Evolutionary conservation across 331 rosid species (phyloP).

Genomic region (Telfairia occidentalis): DNA sequence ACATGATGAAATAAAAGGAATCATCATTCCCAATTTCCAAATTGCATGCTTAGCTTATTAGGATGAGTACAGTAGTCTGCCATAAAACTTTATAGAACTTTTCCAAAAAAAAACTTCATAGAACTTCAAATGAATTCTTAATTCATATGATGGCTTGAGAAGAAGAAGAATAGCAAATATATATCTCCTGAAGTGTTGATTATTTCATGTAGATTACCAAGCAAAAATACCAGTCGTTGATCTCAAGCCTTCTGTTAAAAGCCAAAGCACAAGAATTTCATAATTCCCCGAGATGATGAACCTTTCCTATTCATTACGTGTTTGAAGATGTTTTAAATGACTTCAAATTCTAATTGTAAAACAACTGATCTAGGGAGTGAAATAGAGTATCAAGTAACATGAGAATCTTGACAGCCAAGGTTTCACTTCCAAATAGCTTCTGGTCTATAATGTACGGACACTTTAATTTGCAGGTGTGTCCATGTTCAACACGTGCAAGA

Average conservation of each 20-base stretch:
- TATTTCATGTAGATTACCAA: not conserved
- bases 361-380: not conserved
- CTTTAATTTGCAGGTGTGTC: not conserved
- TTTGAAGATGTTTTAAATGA: not conserved
- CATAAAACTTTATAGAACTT: not conserved
- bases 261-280: not conserved
- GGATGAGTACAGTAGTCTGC: not conserved
- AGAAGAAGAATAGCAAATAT: not conserved
- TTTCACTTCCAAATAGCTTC: not conserved
- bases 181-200: not conserved
- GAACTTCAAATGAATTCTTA: not conserved
- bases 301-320: not conserved
- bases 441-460: not conserved
- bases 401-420: not conserved
- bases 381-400: not conserved
- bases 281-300: not conserved
- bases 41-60: not conserved
- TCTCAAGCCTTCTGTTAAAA: not conserved
- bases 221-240: not conserved
- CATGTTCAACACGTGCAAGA: not conserved
- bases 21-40: not conserved
- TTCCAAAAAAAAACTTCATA: not conserved
- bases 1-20: slow-evolving; percentile 18
- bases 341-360: not conserved
- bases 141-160: not conserved